Percentiles rank a stretch among this genome's conserved stretches.
Conservation (phyloP, 768 basidiomycete species). For the Termitomyces eurrhizus region DNA sequence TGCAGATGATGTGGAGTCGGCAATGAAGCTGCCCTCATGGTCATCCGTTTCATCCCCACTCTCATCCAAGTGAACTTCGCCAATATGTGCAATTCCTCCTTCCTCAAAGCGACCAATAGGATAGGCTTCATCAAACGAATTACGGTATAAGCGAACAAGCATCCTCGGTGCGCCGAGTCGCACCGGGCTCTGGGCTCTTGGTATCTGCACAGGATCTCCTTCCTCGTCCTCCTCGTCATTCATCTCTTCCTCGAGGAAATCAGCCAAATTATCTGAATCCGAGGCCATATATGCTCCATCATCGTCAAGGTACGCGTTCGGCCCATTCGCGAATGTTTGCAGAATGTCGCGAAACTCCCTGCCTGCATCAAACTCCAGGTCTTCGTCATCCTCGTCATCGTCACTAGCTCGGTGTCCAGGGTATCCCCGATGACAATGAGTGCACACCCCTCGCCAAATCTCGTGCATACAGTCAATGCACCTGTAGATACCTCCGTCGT, state of each 20-base stretch:
- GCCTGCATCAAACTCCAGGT: slow-evolving; percentile 25
- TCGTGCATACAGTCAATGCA: slow-evolving; percentile 78
- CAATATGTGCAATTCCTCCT: too few relatives aligned
- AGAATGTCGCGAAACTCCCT: slow-evolving; percentile 4
- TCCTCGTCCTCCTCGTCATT: slow-evolving; percentile 5
- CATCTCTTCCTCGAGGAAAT: not conserved
- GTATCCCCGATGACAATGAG: slow-evolving; percentile 56
- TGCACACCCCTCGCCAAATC: slow-evolving; percentile 67
- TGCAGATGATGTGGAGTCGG: slow-evolving; percentile 30
- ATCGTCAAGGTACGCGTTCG: not conserved
- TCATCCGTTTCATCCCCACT: slow-evolving; percentile 30
- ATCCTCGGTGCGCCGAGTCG: not conserved
- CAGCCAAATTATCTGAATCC: slow-evolving; percentile 1
- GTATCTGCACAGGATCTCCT: not conserved
- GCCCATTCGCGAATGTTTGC: slow-evolving; percentile 4
- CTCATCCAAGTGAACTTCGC: slow-evolving; percentile 13
- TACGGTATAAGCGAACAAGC: not conserved
- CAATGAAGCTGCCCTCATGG: slow-evolving; percentile 57
- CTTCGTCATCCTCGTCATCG: slow-evolving; percentile 34
- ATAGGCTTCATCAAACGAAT: not conserved
- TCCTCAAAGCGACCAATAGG: slow-evolving; percentile 15
- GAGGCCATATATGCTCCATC: not conserved
- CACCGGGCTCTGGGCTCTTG: not conserved
- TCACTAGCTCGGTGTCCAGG: slow-evolving; percentile 43
- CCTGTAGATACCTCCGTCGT: slow-evolving; percentile 72